Percentiles rank a stretch among this genome's conserved stretches.
phyloP scores from a whole-genome alignment of 1,139 yeast genomes.

The Geotrichum fermentans region DNA sequence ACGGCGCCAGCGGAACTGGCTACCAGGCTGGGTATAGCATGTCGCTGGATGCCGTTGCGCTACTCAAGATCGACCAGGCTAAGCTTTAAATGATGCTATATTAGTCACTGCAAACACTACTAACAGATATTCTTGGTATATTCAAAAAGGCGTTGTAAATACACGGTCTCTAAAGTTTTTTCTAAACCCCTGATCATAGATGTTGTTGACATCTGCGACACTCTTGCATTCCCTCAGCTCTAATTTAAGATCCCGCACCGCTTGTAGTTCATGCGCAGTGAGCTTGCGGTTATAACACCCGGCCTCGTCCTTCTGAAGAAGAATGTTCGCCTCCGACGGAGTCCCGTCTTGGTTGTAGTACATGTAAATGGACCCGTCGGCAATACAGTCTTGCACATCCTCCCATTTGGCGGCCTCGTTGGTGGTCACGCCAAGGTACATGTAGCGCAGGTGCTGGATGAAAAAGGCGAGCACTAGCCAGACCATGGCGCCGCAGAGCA shows the following conservation, averaged over 20 bases:
- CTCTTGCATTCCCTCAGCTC: conserved; percentile 37
- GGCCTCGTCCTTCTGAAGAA: conserved; percentile 30
- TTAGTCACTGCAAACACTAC: neutral
- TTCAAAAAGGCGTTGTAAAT: conserved; percentile 20
- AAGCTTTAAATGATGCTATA: neutral
- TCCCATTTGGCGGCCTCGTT: conserved; percentile 86
- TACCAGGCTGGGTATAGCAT: conserved; percentile 69
- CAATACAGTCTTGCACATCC: conserved; percentile 57
- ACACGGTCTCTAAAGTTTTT: conserved; percentile 44
- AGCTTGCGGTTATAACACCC: conserved; percentile 32
- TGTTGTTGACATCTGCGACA: conserved; percentile 52
- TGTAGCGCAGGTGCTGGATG: conserved; percentile 54
- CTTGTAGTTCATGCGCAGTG: conserved; percentile 27
- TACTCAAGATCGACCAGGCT: conserved; percentile 22
- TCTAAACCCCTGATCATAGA: conserved; percentile 64
- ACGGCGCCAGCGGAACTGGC: conserved; percentile 76
- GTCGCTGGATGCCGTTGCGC: conserved; percentile 47
- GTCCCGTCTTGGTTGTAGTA: conserved; percentile 27
- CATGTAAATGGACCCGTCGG: conserved; percentile 43
- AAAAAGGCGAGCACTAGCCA: conserved; percentile 55
- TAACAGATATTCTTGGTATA: neutral
- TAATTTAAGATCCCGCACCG: conserved; percentile 24
- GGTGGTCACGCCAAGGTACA: conserved; percentile 83
- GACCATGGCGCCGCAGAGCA: conserved; percentile 50
- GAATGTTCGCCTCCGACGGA: conserved; percentile 27